Evolutionary conservation across 345 rosid species (phyloP).

Genomic region (Lagerstroemia speciosa): DNA sequence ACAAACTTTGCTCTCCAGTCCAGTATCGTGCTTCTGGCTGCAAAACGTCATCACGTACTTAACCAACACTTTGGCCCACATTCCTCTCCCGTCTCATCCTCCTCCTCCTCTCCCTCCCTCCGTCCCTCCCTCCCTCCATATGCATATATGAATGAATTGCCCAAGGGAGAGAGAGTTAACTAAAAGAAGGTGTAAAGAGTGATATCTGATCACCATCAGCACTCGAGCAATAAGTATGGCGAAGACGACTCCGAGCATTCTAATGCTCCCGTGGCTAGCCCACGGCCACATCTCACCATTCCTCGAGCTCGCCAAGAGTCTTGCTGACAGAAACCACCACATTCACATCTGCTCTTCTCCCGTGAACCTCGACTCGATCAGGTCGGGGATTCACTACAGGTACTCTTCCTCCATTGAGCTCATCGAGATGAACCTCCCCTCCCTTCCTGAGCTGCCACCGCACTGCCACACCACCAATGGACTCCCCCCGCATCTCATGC

Average conservation of each 20-base stretch:
- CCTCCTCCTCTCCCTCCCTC: too few relatives aligned
- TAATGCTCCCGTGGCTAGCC: conserved; percentile 46
- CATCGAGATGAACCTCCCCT: conserved; percentile 26
- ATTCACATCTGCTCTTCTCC: conserved; percentile 31
- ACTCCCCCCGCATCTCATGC: conserved; percentile 25
- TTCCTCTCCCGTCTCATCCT: too few relatives aligned
- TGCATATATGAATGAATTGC: too few relatives aligned
- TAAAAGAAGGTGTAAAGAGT: too few relatives aligned
- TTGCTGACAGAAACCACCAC: conserved; percentile 18
- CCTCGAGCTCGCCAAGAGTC: conserved; percentile 32
- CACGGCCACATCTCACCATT: conserved; percentile 34
- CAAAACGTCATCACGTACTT: too few relatives aligned
- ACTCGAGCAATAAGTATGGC: too few relatives aligned
- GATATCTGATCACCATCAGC: too few relatives aligned
- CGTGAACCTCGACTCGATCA: conserved; percentile 15
- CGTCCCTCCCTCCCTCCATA: too few relatives aligned
- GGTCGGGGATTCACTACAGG: conserved; percentile 7
- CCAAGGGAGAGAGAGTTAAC: too few relatives aligned
- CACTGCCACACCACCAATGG: conserved; percentile 35
- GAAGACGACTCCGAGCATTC: conserved; percentile 13
- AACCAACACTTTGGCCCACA: too few relatives aligned
- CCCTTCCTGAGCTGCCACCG: conserved; percentile 34
- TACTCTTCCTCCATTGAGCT: conserved; percentile 21
- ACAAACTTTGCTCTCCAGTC: too few relatives aligned
- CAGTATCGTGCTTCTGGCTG: too few relatives aligned